phyloP scores from a whole-genome alignment of 805 yeast genomes.

The Helenozyma rhizophorensis region DNA sequence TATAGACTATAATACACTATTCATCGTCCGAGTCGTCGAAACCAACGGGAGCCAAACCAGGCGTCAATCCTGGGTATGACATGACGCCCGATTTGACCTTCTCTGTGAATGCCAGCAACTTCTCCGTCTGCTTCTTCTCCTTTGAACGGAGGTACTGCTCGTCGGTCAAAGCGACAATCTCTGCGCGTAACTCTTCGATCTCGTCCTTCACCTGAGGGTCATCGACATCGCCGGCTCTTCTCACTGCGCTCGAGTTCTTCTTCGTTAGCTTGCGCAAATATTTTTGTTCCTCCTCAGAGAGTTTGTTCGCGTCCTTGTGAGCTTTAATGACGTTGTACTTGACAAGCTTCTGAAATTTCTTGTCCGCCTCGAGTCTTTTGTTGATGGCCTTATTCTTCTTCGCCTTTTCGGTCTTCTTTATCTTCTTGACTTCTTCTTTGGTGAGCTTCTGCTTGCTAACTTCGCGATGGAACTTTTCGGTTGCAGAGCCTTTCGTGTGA shows the following conservation, averaged over 20 bases:
- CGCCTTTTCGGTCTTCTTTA: constrained; percentile 14
- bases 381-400: constrained; percentile 23
- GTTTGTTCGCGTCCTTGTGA: constrained; percentile 19
- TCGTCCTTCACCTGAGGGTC: constrained; percentile 28
- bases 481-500: constrained; percentile 8
- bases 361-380: constrained; percentile 24
- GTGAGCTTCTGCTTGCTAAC: constrained; percentile 12
- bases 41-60: constrained; percentile 83
- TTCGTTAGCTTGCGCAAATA: constrained; percentile 35
- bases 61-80: constrained; percentile 65
- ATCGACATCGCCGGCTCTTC: constrained; percentile 26
- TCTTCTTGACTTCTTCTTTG: constrained; percentile 17
- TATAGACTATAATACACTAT: constrained; percentile 14
- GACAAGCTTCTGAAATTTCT: constrained; percentile 31
- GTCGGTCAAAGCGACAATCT: constrained; percentile 21
- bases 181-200: constrained; percentile 24
- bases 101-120: constrained; percentile 25
- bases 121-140: constrained; percentile 16
- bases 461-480: constrained; percentile 14
- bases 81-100: constrained; percentile 42
- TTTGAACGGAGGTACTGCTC: constrained; percentile 24
- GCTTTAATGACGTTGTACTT: constrained; percentile 37
- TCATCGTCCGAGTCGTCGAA: constrained; percentile 25
- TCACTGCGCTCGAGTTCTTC: constrained; percentile 31
- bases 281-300: constrained; percentile 31